A percentile compares a stretch with the other conserved stretches of the same genome.
Evolutionary conservation across 129 eudicot species (phyloP).

Genomic region (Arctium lappa): DNA sequence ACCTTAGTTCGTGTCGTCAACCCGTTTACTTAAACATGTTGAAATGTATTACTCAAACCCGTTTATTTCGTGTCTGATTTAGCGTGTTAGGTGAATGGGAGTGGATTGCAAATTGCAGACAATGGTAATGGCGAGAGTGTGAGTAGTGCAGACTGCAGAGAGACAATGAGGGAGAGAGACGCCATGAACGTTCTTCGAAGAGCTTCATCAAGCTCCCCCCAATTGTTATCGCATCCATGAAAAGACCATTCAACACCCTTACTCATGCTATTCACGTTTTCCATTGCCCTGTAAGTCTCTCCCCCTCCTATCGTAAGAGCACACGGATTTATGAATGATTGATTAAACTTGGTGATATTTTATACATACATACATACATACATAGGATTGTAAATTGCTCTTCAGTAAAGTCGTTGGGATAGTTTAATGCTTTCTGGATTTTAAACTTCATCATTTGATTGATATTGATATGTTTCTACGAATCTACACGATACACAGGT

Average conservation of each 20-base stretch:
- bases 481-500: not conserved
- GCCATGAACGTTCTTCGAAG: slow-evolving; percentile 47
- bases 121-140: not conserved
- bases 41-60: too few species aligned
- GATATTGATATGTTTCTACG: not conserved
- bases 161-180: not conserved
- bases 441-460: not conserved
- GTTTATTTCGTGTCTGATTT: too few species aligned
- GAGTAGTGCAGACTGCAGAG: not conserved
- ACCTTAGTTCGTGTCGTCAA: too few species aligned
- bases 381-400: not conserved
- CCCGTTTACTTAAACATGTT: too few species aligned
- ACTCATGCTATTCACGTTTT: slow-evolving; percentile 81
- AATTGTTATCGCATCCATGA: slow-evolving; percentile 30
- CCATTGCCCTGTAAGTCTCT: slow-evolving; percentile 71
- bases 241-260: slow-evolving; percentile 53
- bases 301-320: not conserved
- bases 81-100: not conserved
- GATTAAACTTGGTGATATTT: not conserved
- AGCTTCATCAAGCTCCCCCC: slow-evolving; percentile 12
- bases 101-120: not conserved
- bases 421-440: not conserved
- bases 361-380: not conserved
- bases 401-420: not conserved
- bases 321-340: not conserved